Base-by-base conservation (phyloP, 1,284 basidiomycete genomes). In the Hemileia vastatrix region DNA sequence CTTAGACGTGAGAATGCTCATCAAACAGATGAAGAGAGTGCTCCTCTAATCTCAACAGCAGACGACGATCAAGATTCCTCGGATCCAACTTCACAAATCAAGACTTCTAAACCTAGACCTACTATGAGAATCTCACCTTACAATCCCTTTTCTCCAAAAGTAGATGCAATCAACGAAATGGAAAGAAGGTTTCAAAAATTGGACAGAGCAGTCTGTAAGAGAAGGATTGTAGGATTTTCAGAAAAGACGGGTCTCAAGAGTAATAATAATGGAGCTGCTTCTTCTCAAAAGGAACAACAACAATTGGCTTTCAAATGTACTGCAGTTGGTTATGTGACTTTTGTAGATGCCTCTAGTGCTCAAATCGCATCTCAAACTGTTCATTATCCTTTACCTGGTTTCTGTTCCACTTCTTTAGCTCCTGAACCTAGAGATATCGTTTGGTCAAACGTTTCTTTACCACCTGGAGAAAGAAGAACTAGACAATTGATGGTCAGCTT, bases 401-500 rank as follows among this genome's bases (percentile, higher is more conserved):
- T 53, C 44, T 49, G 50, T 27, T 2, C 53, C 5, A 53, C 53
- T 43, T 60, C 57, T 27, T 19, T 60, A 13, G 57, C 57, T 23
- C 57, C 57, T 8, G 57, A 60, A 24, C 49, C 57, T 27, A 51
- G 57, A 45, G 40, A 60, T 24, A 53, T 60, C 27, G 3, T 27
- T 21, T 18, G 9, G 6, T 31, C 19, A 40, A 19, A 71, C 73
- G 57, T 70, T 75, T 36, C 69, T 69, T 1, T 66, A 68, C 6
- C 73, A 73, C 54, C 70, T 70, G 4, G 69, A 73, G 3, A 69
- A 73, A 66, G 71, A 71, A 11, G 69, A n/a, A 69, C 4, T 60
- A 65, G 19, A 71, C 72, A 1, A n/a, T n/a, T n/a, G n/a, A n/a
- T n/a, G n/a, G n/a, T n/a, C n/a, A n/a, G n/a, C n/a, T n/a, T n/a